Evolutionary conservation across 2,329 filamentous ascomycete species (phyloP), one percentile per base, ranked within the genome.

Genomic region (Hypoxylon sp.): DNA sequence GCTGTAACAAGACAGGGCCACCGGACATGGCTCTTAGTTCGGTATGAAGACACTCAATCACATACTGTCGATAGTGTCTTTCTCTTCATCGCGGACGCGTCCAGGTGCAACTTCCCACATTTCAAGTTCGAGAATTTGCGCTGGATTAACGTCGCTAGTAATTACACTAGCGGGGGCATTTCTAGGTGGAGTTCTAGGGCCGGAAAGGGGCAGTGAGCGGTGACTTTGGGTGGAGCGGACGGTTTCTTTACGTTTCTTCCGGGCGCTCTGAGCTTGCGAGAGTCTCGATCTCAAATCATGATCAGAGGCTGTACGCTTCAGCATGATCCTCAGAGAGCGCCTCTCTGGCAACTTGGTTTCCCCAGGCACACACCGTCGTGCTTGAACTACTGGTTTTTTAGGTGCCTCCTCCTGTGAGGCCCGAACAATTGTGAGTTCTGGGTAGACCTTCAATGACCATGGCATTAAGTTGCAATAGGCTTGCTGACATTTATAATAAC

Each of bases 91-190:
- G 7, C 69, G 71, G 29, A 82, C 71, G 21, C 79, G 77, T 14
- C 82, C 82, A 0, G 82, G 82, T 0, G 82, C 81, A 47, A 82
- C 66, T 69, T 84, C 82, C 81, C 81, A 83, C 2, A 76, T 75
- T 66, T 83, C 81, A 75, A 82, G 52, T 53, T 81, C 73, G 5
- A 79, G 50, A 2, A 72, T 61, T 12, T 67, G 52, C 6, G 14
- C 64, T 27, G 62, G 63, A 11, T 61, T 45, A 2, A 57, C 30
- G 12, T 37, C n/a, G 11, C 19, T 51, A n/a, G 16, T 16, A 29
- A 9, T 45, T 27, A 9, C 23, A 8, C 39, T 59, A 5, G 39
- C 23, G 30, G 29, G 32, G 2, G 9, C 5, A 16, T 66, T 34
- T 77, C 27, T 29, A 11, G 16, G 45, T 12, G 19, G 11, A 11